phyloP scores from a whole-genome alignment of 345 rosid species.

The Salix dunnii region DNA sequence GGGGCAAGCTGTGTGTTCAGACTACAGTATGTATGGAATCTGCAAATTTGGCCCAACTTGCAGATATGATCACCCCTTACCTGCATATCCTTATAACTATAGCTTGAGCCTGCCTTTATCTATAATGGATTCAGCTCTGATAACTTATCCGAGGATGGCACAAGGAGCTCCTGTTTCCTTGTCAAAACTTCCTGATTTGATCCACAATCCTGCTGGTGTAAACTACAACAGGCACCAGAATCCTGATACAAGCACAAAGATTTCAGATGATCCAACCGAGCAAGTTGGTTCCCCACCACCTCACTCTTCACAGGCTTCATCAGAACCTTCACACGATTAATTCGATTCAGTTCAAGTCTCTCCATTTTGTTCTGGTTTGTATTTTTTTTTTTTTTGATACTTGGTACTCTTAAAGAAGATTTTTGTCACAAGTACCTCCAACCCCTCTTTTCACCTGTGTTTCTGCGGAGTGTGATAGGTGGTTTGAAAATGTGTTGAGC shows the following conservation, averaged over 20 bases:
- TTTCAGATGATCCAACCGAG: constrained; percentile 34
- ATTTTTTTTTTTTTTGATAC: constrained; percentile 9
- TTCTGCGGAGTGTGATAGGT: constrained; percentile 24
- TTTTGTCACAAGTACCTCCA: constrained; percentile 29
- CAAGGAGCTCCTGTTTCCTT: constrained; percentile 22
- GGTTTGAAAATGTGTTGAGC: constrained; percentile 21
- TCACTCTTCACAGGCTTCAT: constrained; percentile 29
- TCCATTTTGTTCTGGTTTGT: constrained; percentile 4
- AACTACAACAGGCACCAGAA: constrained; percentile 25
- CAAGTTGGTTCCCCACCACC: constrained; percentile 32
- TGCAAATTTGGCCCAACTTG: constrained; percentile 74
- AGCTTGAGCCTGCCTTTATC: constrained; percentile 40
- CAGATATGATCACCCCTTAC: constrained; percentile 65
- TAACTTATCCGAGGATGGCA: constrained; percentile 36
- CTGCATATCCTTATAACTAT: constrained; percentile 43
- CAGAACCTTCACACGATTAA: constrained; percentile 34
- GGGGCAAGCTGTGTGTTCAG: constrained; percentile 71
- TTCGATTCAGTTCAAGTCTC: constrained; percentile 8
- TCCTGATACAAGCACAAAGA: constrained; percentile 23
- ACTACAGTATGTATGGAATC: constrained; percentile 55
- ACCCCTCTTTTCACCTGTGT: constrained; percentile 40
- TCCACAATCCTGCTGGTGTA: constrained; percentile 23
- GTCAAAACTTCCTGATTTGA: constrained; percentile 34
- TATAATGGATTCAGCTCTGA: constrained; percentile 38
- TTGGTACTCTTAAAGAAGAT: constrained; percentile 15